A percentile compares a stretch with the other conserved stretches of the same genome.
Conservation (phyloP, 73 alveolate species). For the Durusdinium trenchii region DNA sequence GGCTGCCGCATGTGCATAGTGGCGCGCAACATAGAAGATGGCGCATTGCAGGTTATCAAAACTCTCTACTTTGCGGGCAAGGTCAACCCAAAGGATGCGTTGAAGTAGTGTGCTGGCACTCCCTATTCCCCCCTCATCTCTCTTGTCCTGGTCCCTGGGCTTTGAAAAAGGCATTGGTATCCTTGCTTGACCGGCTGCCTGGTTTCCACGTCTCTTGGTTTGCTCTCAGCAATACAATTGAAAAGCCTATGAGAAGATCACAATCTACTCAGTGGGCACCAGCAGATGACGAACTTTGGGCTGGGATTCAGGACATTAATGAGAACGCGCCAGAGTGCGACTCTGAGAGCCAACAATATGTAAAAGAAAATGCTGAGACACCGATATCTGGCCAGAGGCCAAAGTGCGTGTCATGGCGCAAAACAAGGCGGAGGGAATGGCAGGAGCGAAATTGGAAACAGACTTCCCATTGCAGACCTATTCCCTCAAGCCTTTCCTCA, state of each 20-base stretch:
- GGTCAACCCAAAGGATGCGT: not conserved
- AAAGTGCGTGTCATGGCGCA: not conserved
- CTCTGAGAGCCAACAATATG: not conserved
- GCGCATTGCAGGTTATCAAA: not conserved
- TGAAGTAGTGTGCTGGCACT: not conserved
- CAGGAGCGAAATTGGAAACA: not conserved
- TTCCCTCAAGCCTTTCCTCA: not conserved
- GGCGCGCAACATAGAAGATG: slow-evolving; percentile 1
- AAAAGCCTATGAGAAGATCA: not conserved
- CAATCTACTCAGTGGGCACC: slow-evolving; percentile 21
- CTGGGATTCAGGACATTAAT: not conserved
- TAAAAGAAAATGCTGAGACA: not conserved
- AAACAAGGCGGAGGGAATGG: not conserved
- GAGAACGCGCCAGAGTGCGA: not conserved
- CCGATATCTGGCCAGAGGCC: slow-evolving; percentile 6
- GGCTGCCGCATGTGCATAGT: not conserved
- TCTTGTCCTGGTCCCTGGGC: slow-evolving; percentile 35
- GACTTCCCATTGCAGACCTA: not conserved
- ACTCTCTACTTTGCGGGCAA: not conserved
- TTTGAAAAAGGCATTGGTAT: not conserved
- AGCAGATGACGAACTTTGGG: not conserved
- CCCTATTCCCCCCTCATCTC: not conserved
- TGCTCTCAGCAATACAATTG: not conserved
- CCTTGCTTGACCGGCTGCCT: not conserved
- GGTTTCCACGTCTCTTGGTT: slow-evolving; percentile 3